Percentiles rank a stretch among this genome's conserved stretches.
Evolutionary conservation across 306 rosid species (phyloP).

Genomic region (Trifolium fragiferum): DNA sequence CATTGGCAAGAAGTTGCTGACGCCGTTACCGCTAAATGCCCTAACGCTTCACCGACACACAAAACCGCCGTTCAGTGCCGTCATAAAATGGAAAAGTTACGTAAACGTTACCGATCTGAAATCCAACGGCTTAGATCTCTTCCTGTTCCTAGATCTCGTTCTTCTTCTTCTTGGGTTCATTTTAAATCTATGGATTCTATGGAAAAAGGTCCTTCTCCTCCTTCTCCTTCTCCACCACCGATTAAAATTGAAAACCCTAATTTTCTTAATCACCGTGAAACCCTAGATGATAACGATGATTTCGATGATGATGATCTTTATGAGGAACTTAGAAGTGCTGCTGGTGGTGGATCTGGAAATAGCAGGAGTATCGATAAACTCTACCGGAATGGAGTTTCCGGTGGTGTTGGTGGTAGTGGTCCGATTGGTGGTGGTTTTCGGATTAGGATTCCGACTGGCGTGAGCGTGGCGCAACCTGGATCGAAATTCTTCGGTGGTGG

Average conservation of each 20-base stretch:
- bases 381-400: slow-evolving; percentile 58
- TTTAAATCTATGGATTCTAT: slow-evolving; percentile 89
- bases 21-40: slow-evolving; percentile 65
- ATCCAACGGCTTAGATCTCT: slow-evolving; percentile 69
- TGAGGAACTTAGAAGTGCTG: slow-evolving; percentile 65
- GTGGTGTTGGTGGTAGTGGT: slow-evolving; percentile 6
- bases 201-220: slow-evolving; percentile 76
- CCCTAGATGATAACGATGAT: slow-evolving; percentile 49
- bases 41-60: slow-evolving; percentile 64
- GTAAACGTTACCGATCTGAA: slow-evolving; percentile 94
- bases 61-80: slow-evolving; percentile 98
- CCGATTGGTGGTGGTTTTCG: slow-evolving; percentile 58
- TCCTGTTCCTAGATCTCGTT: slow-evolving; percentile 62
- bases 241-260: slow-evolving; percentile 43
- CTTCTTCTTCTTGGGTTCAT: slow-evolving; percentile 76
- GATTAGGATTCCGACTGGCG: slow-evolving; percentile 83
- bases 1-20: slow-evolving; percentile 99
- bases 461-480: slow-evolving; percentile 74
- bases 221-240: slow-evolving; percentile 34
- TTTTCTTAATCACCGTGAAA: slow-evolving; percentile 37
- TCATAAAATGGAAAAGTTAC: slow-evolving; percentile 93
- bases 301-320: slow-evolving; percentile 64
- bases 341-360: slow-evolving; percentile 38
- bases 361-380: slow-evolving; percentile 63
- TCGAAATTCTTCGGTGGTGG: slow-evolving; percentile 50